Evolutionary conservation across 352 stramenopile genomes (phyloP).

Genomic region (Globisporangium spiculum): DNA sequence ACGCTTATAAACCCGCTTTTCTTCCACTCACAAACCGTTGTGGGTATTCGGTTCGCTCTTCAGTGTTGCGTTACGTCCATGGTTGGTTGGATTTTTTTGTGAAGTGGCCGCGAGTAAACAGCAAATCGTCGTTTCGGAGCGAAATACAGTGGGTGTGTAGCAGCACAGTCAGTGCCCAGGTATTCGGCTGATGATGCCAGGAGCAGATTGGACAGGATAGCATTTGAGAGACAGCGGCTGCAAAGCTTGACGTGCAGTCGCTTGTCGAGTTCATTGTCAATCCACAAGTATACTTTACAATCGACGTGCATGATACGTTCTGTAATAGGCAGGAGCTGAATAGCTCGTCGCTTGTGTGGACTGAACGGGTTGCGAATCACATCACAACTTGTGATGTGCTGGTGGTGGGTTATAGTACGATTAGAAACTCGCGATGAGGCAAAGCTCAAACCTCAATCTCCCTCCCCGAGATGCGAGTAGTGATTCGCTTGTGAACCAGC

Average conservation of each 20-base stretch:
- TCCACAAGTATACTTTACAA: not conserved
- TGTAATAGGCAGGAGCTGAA: too few species aligned
- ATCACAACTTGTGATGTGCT: too few species aligned
- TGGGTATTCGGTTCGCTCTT: not conserved
- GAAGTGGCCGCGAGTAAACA: not conserved
- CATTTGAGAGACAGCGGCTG: not conserved
- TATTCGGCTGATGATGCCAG: not conserved
- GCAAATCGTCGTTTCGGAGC: not conserved
- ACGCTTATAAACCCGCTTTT: not conserved
- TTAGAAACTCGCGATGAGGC: not conserved
- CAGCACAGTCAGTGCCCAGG: not conserved
- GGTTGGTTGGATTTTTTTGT: not conserved
- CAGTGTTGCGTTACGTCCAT: not conserved
- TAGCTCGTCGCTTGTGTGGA: not conserved
- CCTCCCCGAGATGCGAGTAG: not conserved
- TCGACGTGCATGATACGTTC: not conserved
- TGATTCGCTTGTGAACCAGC: not conserved
- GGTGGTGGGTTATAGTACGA: not conserved
- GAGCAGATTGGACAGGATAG: not conserved
- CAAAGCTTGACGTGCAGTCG: not conserved
- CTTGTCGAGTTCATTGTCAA: not conserved
- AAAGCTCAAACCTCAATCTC: not conserved
- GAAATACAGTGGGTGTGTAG: not conserved
- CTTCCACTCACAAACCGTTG: not conserved
- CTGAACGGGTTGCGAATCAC: not conserved